Evolutionary conservation across 805 yeast genomes (phyloP).

Genomic region (Candida chilensis): DNA sequence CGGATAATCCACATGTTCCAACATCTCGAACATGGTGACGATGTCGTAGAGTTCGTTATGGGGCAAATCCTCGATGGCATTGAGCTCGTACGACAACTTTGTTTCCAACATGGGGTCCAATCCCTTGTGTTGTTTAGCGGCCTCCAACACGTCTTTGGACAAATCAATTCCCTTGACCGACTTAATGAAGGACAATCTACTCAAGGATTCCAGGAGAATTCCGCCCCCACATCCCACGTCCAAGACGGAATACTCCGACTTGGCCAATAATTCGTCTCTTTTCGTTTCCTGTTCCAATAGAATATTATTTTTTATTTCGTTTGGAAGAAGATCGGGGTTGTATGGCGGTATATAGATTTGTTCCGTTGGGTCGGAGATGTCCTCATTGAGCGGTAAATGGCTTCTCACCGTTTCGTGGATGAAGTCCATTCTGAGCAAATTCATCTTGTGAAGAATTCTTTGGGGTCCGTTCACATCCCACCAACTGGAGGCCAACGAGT

Average conservation of each 20-base stretch:
- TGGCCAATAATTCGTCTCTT: constrained; percentile 22
- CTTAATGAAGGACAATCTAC: constrained; percentile 56
- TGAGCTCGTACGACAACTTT: constrained; percentile 52
- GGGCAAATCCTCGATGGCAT: constrained; percentile 52
- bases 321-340: constrained; percentile 58
- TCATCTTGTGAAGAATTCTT: constrained; percentile 91
- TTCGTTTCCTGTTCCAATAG: constrained; percentile 38
- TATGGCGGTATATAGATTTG: constrained; percentile 73
- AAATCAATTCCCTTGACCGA: constrained; percentile 79
- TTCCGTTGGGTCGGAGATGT: constrained; percentile 24
- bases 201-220: constrained; percentile 76
- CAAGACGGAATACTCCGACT: constrained; percentile 41
- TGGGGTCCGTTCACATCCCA: constrained; percentile 96
- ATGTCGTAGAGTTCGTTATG: constrained; percentile 50
- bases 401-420: constrained; percentile 50
- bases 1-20: constrained; percentile 91
- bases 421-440: constrained; percentile 81
- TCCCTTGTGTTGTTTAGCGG: constrained; percentile 62
- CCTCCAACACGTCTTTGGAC: constrained; percentile 71
- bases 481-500: constrained; percentile 89
- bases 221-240: constrained; percentile 99
- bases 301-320: constrained; percentile 36
- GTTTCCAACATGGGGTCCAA: constrained; percentile 54
- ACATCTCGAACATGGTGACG: constrained; percentile 86
- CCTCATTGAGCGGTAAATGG: constrained; percentile 33